Base-by-base conservation (phyloP, 345 rosid genomes). In the Triadica sebifera region DNA sequence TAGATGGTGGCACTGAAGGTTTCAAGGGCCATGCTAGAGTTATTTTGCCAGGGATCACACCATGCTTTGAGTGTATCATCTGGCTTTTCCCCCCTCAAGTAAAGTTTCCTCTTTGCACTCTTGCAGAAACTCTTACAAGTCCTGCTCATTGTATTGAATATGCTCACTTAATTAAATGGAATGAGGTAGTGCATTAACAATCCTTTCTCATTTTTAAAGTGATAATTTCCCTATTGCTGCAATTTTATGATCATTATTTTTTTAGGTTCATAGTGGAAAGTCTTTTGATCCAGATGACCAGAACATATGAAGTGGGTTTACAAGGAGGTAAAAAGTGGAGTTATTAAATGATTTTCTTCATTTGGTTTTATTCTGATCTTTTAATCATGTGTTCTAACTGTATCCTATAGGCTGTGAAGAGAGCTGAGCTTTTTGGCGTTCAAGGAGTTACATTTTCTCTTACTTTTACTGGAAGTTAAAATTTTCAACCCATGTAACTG, bases 1-100 rank as follows among this genome's bases (percentile, higher is more conserved):
- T 93, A 66, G 99, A 95, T 85, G 99, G 99, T 51, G 99, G 99
- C 60, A 95, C 99, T 3, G 99, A 95, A 88, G 99, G 99, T 77
- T 95, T 95, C 86, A 90, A 93, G 85, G 99, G 99, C 71, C 99
- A 93, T 80, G 98, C 98, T 55, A 95, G 98, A 85, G 92, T 95
- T 69, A 91, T 95, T 53, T 12, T 91, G 69, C 99, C 97, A 12
- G 99, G 99, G 24, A 70, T 84, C 75, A 91, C 98, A 1, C 99
- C 98, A 4, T 95, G 99, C 83, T 95, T 95, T 60, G 97, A 93
- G 80, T 91, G 98, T 83, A 90, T 93, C 22, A 93, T 95, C 77
- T 93, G 97, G 94, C 96, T 91, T 74, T 93, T 95, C 75, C 98
- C 98, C 3, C 98, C 99, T 79, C 98, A 95, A 90, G 98, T 95